phyloP scores from a whole-genome alignment of 2,329 filamentous ascomycete species.

The Paraphoma chrysanthemicola region DNA sequence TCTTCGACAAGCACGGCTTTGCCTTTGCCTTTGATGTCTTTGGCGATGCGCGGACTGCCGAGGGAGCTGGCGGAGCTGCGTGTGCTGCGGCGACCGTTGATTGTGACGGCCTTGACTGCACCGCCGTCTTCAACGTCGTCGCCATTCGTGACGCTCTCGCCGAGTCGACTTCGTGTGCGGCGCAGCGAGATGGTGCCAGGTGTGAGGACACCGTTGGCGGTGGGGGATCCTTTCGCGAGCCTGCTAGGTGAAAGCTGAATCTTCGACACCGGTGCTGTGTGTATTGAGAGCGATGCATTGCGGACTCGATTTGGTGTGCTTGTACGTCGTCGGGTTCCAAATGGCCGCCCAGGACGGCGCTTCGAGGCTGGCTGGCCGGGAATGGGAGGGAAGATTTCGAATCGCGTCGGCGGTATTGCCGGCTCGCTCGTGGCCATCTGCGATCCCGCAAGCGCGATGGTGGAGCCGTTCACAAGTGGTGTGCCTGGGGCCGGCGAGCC shows the following conservation, averaged over 20 bases:
- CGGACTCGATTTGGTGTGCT: constrained; percentile 42
- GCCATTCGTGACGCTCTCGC: constrained; percentile 48
- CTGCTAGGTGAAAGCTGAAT: constrained; percentile 40
- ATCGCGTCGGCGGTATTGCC: constrained; percentile 72
- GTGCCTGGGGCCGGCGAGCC: constrained; percentile 42
- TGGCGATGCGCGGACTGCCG: constrained; percentile 30
- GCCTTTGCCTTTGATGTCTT: constrained; percentile 35
- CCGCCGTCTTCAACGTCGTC: constrained; percentile 41
- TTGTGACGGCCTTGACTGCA: constrained; percentile 31
- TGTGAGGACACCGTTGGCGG: constrained; percentile 39
- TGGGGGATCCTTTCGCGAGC: constrained; percentile 38
- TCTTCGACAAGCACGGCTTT: constrained; percentile 34
- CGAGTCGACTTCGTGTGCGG: constrained; percentile 54
- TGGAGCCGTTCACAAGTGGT: constrained; percentile 41
- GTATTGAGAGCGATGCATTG: constrained; percentile 32
- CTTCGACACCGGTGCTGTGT: constrained; percentile 40
- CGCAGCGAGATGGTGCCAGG: constrained; percentile 38
- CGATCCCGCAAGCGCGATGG: constrained; percentile 36
- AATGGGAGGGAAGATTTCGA: constrained; percentile 78
- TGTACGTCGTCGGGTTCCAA: constrained; percentile 46
- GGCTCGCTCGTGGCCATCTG: constrained; percentile 37
- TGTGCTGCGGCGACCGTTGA: constrained; percentile 37
- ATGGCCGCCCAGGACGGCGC: constrained; percentile 46
- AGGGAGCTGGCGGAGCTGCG: constrained; percentile 39
- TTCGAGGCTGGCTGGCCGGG: constrained; percentile 54